Base-by-base conservation (phyloP, 208 protist genomes). In the Acanthamoeba lenticulata region DNA sequence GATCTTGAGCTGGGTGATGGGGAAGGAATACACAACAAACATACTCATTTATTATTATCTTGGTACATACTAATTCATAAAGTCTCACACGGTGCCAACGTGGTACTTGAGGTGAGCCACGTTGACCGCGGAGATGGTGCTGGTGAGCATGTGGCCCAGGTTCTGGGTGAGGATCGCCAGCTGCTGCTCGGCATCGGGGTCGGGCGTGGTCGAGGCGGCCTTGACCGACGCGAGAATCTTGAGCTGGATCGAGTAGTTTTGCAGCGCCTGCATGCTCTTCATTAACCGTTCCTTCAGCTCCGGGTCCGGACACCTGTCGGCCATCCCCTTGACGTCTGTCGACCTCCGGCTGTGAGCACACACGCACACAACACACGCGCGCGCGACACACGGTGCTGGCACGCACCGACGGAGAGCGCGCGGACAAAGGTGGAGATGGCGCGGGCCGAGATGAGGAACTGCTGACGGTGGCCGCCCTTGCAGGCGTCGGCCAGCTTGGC, bases 151-250 rank as follows among this genome's bases (percentile, higher is more conserved):
- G 9, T 83, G 42, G 60, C 90, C 90, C 65, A 93, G 44, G 65
- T 93, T 93, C 19, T 62, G 90, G 27, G 90, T 93, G 45, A 93
- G 90, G n/a, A 95, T 85, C 9, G 95, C 47, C 81, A 95, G 95
- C 90, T 95, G 94, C 65, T 96, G 94, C 40, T 96, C 94, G 34
- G 95, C 74, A 24, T 77, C 86, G 36, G 93, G 17, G 49, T 96
- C 95, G 24, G 93, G 83, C 47, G 93, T 94, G 19, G 95, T 86
- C 19, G 83, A 93, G 21, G 94, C 95, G 36, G 94, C 94, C 85
- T 96, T 96, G 19, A 96, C 95, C 3, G 94, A 94, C 6, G 94
- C 94, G 21, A 96, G 90, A 69, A 96, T 96, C 94, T 96, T 96
- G 21, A 96, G 55, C 92, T 96, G 94, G 19, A 96, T 94, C 15